Evolutionary conservation across 495 filamentous ascomycete species (phyloP).

Genomic region (Penicillium macrosclerotiorum): DNA sequence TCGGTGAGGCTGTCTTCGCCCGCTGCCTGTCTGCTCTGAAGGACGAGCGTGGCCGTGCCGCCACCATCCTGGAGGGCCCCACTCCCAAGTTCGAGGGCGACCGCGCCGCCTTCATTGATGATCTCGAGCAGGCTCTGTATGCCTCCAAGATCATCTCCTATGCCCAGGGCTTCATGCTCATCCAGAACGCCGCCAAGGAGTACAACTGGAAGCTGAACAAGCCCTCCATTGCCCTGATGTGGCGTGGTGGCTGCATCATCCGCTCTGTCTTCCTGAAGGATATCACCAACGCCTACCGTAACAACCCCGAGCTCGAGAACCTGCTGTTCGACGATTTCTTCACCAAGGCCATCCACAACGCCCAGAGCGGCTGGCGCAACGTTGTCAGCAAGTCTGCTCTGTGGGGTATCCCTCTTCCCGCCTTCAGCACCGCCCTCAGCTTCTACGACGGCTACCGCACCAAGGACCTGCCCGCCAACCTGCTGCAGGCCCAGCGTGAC

Average conservation of each 20-base stretch:
- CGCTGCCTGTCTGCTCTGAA: slow-evolving; percentile 94
- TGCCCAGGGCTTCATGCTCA: slow-evolving; percentile 99
- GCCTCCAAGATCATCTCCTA: slow-evolving; percentile 99
- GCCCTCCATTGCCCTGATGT: slow-evolving; percentile 99
- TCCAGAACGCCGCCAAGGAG: slow-evolving; percentile 95
- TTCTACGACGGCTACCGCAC: slow-evolving; percentile 99
- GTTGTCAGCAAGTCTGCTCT: slow-evolving; percentile 87
- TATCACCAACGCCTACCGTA: slow-evolving; percentile 95
- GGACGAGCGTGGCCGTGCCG: slow-evolving; percentile 83
- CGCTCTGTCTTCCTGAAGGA: slow-evolving; percentile 99
- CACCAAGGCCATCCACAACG: slow-evolving; percentile 96
- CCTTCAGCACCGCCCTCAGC: slow-evolving; percentile 91
- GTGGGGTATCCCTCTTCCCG: slow-evolving; percentile 91
- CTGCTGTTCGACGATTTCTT: slow-evolving; percentile 98
- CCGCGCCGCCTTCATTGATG: slow-evolving; percentile 88
- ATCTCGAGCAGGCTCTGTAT: slow-evolving; percentile 98
- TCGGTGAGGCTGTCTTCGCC: slow-evolving; percentile 94
- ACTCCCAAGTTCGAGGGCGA: slow-evolving; percentile 79
- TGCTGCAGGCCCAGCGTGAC: slow-evolving; percentile 97
- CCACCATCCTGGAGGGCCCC: slow-evolving; percentile 73
- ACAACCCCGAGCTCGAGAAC: slow-evolving; percentile 94
- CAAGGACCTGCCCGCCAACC: slow-evolving; percentile 92
- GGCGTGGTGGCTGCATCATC: slow-evolving; percentile 99
- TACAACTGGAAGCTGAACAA: slow-evolving; percentile 99
- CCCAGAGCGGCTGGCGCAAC: slow-evolving; percentile 94